Percentiles rank a stretch among this genome's conserved stretches.
Evolutionary conservation across 2,329 filamentous ascomycete species (phyloP).

Genomic region (Fusarium sulawesiense): DNA sequence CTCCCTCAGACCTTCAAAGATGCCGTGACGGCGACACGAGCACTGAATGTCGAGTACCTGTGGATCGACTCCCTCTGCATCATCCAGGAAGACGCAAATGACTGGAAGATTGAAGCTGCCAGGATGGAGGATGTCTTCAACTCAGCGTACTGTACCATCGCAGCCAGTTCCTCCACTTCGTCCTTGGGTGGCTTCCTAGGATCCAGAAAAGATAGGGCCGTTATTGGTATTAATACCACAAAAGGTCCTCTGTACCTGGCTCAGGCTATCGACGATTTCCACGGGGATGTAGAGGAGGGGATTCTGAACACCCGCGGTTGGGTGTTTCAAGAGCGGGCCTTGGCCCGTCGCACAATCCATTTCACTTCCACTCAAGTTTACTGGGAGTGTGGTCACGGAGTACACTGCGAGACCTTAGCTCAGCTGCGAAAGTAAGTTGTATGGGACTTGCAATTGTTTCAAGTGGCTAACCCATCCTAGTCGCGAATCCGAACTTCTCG

Average conservation of each 20-base stretch:
- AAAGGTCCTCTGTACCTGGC: not conserved
- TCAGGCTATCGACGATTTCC: not conserved
- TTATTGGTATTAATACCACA: fast-evolving
- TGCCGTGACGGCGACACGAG: not conserved
- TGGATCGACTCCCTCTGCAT: not conserved
- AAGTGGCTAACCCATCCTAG: too few relatives aligned
- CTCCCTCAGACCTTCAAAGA: not conserved
- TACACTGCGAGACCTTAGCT: slow-evolving; percentile 3
- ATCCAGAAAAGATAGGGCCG: fast-evolving
- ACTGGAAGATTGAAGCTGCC: not conserved
- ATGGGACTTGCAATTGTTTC: too few relatives aligned
- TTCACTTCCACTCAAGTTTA: not conserved
- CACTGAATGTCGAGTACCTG: not conserved
- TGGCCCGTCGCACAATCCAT: slow-evolving; percentile 1
- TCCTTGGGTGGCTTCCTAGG: not conserved
- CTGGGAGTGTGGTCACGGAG: slow-evolving; percentile 9
- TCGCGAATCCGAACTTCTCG: not conserved
- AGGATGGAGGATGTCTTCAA: not conserved
- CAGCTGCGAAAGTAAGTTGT: not conserved
- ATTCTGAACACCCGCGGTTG: slow-evolving; percentile 2
- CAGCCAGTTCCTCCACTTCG: not conserved
- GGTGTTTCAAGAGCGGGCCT: slow-evolving; percentile 5
- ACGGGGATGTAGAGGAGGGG: not conserved
- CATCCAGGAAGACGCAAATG: not conserved
- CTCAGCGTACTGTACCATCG: not conserved